Percentiles rank a stretch among this genome's conserved stretches.
phyloP scores from a whole-genome alignment of 805 yeast species.

The Metschnikowia koreensis region DNA sequence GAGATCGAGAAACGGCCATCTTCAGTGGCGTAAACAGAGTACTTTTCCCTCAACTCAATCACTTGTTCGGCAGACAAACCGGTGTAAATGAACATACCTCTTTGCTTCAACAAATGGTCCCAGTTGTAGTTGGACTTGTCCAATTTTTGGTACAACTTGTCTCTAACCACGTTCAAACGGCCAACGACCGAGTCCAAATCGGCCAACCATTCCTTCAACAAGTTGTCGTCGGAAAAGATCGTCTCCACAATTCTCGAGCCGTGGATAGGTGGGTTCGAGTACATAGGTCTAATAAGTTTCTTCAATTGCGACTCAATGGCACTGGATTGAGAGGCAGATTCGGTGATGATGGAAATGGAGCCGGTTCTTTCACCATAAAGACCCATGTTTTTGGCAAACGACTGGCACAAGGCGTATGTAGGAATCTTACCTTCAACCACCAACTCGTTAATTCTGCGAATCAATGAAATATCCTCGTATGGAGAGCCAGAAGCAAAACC shows the following conservation, averaged over 20 bases:
- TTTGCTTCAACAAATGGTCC: slow-evolving; percentile 84
- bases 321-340: slow-evolving; percentile 48
- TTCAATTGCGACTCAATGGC: slow-evolving; percentile 78
- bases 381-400: slow-evolving; percentile 50
- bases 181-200: slow-evolving; percentile 80
- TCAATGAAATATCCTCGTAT: slow-evolving; percentile 58
- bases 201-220: slow-evolving; percentile 71
- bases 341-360: slow-evolving; percentile 64
- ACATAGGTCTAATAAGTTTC: slow-evolving; percentile 78
- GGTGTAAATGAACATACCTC: slow-evolving; percentile 96
- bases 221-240: slow-evolving; percentile 58
- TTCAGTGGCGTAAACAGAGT: slow-evolving; percentile 77
- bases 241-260: slow-evolving; percentile 87
- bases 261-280: slow-evolving; percentile 92
- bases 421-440: slow-evolving; percentile 50
- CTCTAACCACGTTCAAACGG: slow-evolving; percentile 73
- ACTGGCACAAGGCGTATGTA: slow-evolving; percentile 53
- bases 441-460: slow-evolving; percentile 45
- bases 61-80: slow-evolving; percentile 76
- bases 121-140: slow-evolving; percentile 66
- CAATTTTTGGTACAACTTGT: slow-evolving; percentile 58
- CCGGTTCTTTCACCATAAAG: slow-evolving; percentile 64
- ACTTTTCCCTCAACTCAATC: slow-evolving; percentile 62
- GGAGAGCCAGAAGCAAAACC: slow-evolving; percentile 89
- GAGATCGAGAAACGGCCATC: slow-evolving; percentile 93